Base-by-base conservation (phyloP, 345 rosid species). In the Eucalyptus cloeziana region DNA sequence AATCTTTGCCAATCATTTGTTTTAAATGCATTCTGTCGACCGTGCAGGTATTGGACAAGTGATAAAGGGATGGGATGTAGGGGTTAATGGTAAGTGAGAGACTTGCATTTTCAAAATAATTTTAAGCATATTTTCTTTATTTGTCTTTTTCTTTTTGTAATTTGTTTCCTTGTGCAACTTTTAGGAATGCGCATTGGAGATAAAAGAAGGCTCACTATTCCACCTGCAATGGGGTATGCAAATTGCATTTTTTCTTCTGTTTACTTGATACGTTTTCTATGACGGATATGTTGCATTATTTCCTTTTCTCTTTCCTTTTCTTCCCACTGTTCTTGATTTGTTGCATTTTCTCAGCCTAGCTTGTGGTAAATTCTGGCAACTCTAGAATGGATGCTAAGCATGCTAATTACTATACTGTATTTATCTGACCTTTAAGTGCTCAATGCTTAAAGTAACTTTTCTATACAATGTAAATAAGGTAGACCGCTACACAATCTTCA, bases 61-160 rank as follows among this genome's bases (percentile, higher is more conserved):
- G 88, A 98, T 98, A 85, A 96, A 96, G 92, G 99, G 99, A 89
- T 98, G 99, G 99, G 99, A 98, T 93, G 97, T 97, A 87, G 99
- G 99, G 33, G 97, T 98, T 80, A 92, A 92, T 43, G 99, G 99
- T 98, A 93, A 92, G 85, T 47, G 49, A 51, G 31, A 79, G 51
- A n/a, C 33, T 45, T 22, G n/a, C 50, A 44, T 87, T 45, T 31
- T 87, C 83, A 86, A 50, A 51, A 30, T 62, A 30, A 67, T 67
- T 71, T 87, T 49, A 33, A 17, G 50, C 50, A 56, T 43, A 60
- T 51, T 45, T 10, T 5, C 50, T 43, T 62, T 87, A 64, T 45
- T 52, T n/a, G 51, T 43, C 33, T 24, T 89, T 44, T 51, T 45
- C 31, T 21, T 37, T 45, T n/a, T 40, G 43, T 81, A 43, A 52